Conservation (phyloP, 148 eudicot species). For the Spergularia bocconei region DNA sequence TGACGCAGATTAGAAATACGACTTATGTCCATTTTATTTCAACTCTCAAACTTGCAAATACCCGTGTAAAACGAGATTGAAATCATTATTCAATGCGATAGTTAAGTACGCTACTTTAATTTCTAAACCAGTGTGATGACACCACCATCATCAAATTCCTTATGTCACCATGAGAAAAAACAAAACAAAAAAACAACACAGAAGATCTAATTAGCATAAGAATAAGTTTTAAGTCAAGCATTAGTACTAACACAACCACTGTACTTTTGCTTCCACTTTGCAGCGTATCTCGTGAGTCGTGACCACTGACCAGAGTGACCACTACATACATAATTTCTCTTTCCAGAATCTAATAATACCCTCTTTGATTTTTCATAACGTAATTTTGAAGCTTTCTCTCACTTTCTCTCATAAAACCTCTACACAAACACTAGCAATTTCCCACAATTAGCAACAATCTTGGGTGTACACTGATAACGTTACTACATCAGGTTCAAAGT, state of each 20-base stretch:
- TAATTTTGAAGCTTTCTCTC: background rate
- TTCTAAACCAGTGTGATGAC: background rate
- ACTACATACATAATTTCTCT: background rate
- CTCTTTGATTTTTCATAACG: slow-evolving; percentile 1
- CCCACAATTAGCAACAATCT: background rate
- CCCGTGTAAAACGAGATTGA: too few relatives aligned
- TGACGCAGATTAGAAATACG: too few relatives aligned
- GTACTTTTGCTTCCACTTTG: background rate
- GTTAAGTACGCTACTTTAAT: too few relatives aligned
- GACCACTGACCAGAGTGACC: slow-evolving; percentile 7
- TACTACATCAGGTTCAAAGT: background rate
- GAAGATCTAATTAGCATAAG: background rate
- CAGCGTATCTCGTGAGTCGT: slow-evolving; percentile 15
- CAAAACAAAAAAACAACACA: background rate
- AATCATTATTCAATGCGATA: too few relatives aligned
- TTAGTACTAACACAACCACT: background rate
- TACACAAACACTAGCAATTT: background rate
- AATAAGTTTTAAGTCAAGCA: background rate
- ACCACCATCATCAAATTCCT: background rate
- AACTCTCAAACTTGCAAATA: too few relatives aligned
- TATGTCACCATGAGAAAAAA: background rate
- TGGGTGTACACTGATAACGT: background rate
- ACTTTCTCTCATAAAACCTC: background rate
- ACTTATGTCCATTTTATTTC: too few relatives aligned
- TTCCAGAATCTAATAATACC: background rate